These are phyloP conservation scores for Pestalotiopsis sp. DNA, from an alignment of 2,329 filamentous ascomycete species.

Conservation along the genomic window DNA sequence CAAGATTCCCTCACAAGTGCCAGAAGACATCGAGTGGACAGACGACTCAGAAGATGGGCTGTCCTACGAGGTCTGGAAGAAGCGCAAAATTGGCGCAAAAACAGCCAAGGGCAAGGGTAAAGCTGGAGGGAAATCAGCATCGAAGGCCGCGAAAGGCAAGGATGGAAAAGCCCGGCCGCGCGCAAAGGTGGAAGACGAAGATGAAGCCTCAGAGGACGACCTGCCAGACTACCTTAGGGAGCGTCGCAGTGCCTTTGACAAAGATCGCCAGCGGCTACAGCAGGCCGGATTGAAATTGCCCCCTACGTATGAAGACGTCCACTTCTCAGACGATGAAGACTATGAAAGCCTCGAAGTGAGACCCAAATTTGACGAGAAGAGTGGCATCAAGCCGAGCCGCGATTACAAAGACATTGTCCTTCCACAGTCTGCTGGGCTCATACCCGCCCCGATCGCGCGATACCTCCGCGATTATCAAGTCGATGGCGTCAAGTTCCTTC, in stretches of 20 bases:
- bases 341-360: constrained; percentile 67
- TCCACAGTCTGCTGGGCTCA: constrained; percentile 74
- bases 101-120: constrained; percentile 23
- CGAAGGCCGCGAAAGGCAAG: constrained; percentile 15
- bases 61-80: constrained; percentile 22
- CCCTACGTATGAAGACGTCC: constrained; percentile 74
- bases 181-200: constrained; percentile 41
- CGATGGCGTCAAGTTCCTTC: constrained; percentile 80
- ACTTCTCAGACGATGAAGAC: constrained; percentile 73
- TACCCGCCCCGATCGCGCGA: constrained; percentile 87
- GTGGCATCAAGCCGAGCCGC: constrained; percentile 65
- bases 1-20: constrained; percentile 18
- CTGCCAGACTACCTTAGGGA: constrained; percentile 73
- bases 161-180: constrained; percentile 31
- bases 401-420: constrained; percentile 77
- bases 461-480: constrained; percentile 93
- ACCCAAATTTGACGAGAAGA: constrained; percentile 63
- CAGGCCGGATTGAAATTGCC: constrained; percentile 75
- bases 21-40: constrained; percentile 26
- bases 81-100: constrained; percentile 22
- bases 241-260: constrained; percentile 66
- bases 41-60: constrained; percentile 28
- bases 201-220: constrained; percentile 50
- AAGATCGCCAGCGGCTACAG: constrained; percentile 58
- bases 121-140: constrained; percentile 14